phyloP scores from a whole-genome alignment of 192 early-diverging fungal species.

The Phlyctochytrium arcticum region DNA sequence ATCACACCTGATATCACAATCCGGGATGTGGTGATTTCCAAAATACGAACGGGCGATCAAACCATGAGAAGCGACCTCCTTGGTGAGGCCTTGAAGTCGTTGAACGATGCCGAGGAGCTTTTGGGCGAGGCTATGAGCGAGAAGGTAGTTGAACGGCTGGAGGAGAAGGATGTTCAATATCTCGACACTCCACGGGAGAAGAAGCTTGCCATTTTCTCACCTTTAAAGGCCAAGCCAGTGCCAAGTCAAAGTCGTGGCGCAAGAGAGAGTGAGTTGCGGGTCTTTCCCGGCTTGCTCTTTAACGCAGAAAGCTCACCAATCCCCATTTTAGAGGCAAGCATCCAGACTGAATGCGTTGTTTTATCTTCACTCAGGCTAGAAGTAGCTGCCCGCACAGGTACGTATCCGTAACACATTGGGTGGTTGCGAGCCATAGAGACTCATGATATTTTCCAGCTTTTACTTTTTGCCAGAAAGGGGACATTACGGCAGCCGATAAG shows the following conservation, averaged over 20 bases:
- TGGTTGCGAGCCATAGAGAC: conserved; percentile 1
- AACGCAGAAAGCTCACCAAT: not conserved
- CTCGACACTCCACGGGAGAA: conserved; percentile 48
- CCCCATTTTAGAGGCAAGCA: not conserved
- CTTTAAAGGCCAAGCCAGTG: conserved; percentile 13
- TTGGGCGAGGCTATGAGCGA: conserved; percentile 51
- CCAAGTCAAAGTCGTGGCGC: too few species aligned
- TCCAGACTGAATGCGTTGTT: conserved; percentile 36
- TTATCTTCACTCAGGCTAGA: conserved; percentile 42
- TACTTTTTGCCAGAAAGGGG: conserved; percentile 30
- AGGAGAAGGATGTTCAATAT: conserved; percentile 35
- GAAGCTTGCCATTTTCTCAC: not conserved
- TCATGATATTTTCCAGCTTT: conserved; percentile 7
- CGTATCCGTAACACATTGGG: conserved; percentile 37
- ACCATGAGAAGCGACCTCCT: conserved; percentile 31
- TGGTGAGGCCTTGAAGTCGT: conserved; percentile 48
- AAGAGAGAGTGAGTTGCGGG: too few species aligned
- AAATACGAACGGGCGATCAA: conserved; percentile 50
- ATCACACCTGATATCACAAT: conserved; percentile 30
- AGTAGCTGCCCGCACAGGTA: conserved; percentile 26
- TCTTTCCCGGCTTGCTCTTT: not conserved
- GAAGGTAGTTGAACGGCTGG: conserved; percentile 47
- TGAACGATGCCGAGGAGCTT: conserved; percentile 40
- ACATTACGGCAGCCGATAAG: conserved; percentile 33
- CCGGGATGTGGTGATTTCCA: conserved; percentile 16